Base-by-base conservation (phyloP, 2,329 filamentous ascomycete species). In the Gnomoniopsis smithogilvyi region DNA sequence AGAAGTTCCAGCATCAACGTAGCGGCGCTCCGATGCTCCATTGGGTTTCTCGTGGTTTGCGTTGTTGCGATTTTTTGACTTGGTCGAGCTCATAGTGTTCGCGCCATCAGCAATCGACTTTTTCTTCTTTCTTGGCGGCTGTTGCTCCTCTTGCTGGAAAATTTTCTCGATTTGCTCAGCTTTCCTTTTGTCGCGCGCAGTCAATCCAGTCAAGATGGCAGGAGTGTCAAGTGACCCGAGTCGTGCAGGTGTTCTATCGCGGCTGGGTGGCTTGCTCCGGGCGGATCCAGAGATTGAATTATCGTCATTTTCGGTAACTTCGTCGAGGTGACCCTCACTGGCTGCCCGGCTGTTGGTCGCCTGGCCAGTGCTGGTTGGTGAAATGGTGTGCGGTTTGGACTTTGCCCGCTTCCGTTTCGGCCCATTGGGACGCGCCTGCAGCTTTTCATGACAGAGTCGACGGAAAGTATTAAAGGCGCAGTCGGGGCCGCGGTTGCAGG, bases 101-200 rank as follows among this genome's bases (percentile, higher is more conserved):
- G 74, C 76, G 6, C 83, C 83, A 63, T 87, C 85, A 0, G 85
- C 87, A 2, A 75, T 71, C 8, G 84, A 79, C 68, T 88, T 88
- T 74, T 87, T 86, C 70, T 88, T 88, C 33, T 80, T 78, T 0
- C 77, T 76, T 1, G 82, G 68, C 34, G 67, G 68, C 34, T 54
- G 75, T 41, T 74, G 81, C 60, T 79, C 85, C 80, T 86, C 84
- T 22, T 79, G 84, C 57, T 83, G 79, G 68, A 89, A 84, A 2
- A 82, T 78, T 60, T 87, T 83, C 64, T 89, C 86, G 0, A 87
- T 79, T 80, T 85, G 85, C 21, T 84, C 82, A 12, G 88, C 80
- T 65, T 89, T 89, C 38, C 86, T 77, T 71, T 89, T 88, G 62
- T 89, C 86, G 33, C 86, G 80, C 63, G 88, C 85, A 0, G 86